Evolutionary conservation across 2,329 filamentous ascomycete species (phyloP), one percentile per base, ranked within the genome.

Genomic region (Hypoxylon sp.): DNA sequence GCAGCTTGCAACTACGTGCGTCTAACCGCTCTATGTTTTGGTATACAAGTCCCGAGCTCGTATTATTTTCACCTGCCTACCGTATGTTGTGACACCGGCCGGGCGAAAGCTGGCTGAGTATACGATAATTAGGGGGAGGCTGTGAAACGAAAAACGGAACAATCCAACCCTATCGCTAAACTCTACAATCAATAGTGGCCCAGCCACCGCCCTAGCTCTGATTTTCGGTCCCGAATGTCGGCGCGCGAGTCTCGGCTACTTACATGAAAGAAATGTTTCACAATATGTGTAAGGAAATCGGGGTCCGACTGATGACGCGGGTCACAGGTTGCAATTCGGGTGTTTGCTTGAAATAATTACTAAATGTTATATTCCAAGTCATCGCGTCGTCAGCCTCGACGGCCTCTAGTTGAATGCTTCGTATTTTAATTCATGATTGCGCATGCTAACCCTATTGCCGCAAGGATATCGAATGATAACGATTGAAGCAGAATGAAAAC

Each of bases 211-310:
- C 32, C 41, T 61, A 56, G 57, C 57, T 58, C 11, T 21, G 9
- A 28, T 25, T 41, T 41, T 69, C 66, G 66, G 66, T 69, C 66
- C 66, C 66, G 66, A 69, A 23, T 17, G 23, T 41, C 1, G 49
- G 23, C n/a, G n/a, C n/a, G n/a, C n/a, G n/a, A n/a, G n/a, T 14
- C 21, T 30, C 57, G 34, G 62, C 25, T n/a, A 50, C 48, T 30
- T 34, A 19, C 65, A 61, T 55, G 34, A 14, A n/a, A n/a, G 36
- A 17, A 46, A 25, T 45, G n/a, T 56, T 51, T 57, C 30, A 60
- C 43, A 11, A 41, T 45, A 34, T 14, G 14, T 17, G 25, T 23
- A 56, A 45, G 48, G 25, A 49, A 51, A 65, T 50, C 5, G 36
- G 45, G 53, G 41, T 19, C 19, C n/a, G 41, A 56, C 11, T 3